Conservation (phyloP, 345 rosid species). For the Reutealis trisperma region DNA sequence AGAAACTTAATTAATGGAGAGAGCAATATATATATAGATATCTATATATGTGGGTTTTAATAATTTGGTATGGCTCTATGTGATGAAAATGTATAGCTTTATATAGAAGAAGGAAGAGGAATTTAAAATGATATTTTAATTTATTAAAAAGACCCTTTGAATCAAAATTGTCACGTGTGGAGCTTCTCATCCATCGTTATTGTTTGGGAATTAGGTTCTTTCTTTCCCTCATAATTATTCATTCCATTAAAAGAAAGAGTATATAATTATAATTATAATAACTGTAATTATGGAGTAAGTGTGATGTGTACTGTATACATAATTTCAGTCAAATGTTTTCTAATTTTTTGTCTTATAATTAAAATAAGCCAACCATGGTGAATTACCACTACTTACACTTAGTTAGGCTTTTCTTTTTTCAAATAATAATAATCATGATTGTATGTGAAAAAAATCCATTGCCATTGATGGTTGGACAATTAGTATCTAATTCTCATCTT, state of each 20-base stretch:
- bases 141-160: constrained; percentile 28
- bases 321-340: constrained; percentile 16
- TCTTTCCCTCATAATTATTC: constrained; percentile 3
- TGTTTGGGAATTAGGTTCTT: constrained; percentile 45
- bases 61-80: constrained; percentile 12
- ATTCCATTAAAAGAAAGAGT: constrained; percentile 2
- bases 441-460: background rate
- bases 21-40: too few species aligned
- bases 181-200: constrained; percentile 39
- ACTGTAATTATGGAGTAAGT: background rate
- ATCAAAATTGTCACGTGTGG: constrained; percentile 29
- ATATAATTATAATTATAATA: background rate
- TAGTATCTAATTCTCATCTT: constrained; percentile 31
- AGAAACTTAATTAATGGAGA: background rate
- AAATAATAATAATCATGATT: background rate
- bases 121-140: constrained; percentile 2
- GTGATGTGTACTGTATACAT: background rate
- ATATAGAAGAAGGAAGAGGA: constrained; percentile 23
- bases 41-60: background rate
- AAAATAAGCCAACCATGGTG: constrained; percentile 7
- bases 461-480: constrained; percentile 15
- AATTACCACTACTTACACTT: background rate
- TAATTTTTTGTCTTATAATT: background rate
- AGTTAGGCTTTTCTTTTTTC: background rate
- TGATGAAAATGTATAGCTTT: constrained; percentile 15